A percentile compares a stretch with the other conserved stretches of the same genome.
Evolutionary conservation across 371 early-diverging fungal species (phyloP).

Genomic region (Circinella umbellata): DNA sequence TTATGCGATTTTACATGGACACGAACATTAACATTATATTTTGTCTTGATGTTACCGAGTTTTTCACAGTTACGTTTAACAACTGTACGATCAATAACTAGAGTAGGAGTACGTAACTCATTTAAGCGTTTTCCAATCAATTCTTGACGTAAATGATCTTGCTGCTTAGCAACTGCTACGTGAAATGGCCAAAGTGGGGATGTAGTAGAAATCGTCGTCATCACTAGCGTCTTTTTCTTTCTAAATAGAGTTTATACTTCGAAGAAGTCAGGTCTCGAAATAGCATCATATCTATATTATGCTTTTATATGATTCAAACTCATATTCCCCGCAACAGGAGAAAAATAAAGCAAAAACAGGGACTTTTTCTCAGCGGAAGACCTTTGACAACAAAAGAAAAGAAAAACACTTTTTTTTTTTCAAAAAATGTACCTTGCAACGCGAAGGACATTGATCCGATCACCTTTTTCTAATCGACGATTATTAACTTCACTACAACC

Average conservation of each 20-base stretch:
- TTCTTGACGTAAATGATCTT: background rate
- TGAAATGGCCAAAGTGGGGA: conserved; percentile 10
- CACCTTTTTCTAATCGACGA: background rate
- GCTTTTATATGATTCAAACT: too few relatives aligned
- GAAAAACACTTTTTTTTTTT: background rate
- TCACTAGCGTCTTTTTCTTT: too few relatives aligned
- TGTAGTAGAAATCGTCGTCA: conserved; percentile 4
- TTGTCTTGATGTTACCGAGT: conserved; percentile 26
- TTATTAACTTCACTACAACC: conserved; percentile 26
- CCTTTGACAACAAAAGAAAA: background rate
- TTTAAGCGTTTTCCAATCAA: conserved; percentile 39
- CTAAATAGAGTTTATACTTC: too few relatives aligned
- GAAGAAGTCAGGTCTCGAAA: too few relatives aligned
- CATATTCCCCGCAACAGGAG: too few relatives aligned
- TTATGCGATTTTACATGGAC: conserved; percentile 56
- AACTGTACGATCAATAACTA: conserved; percentile 40
- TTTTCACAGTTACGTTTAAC: conserved; percentile 36
- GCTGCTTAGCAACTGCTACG: background rate
- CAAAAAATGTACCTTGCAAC: background rate
- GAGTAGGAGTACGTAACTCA: conserved; percentile 34
- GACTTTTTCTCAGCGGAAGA: background rate
- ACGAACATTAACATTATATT: conserved; percentile 34
- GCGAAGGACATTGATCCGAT: background rate
- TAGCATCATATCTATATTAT: too few relatives aligned
- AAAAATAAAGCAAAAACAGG: background rate